Conservation (phyloP, 1,284 basidiomycete species). For the Irpex rosettiformis region DNA sequence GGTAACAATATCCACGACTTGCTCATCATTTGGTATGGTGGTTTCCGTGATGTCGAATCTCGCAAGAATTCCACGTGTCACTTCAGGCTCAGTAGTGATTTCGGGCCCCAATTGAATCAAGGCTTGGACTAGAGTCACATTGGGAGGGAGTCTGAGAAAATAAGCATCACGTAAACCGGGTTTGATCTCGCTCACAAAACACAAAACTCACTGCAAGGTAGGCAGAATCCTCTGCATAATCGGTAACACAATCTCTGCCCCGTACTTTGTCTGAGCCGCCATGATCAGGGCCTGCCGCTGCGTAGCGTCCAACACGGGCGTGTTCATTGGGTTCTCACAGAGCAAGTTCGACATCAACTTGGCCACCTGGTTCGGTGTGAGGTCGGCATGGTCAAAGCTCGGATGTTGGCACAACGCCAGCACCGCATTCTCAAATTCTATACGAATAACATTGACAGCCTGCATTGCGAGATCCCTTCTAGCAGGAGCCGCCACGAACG, state of each 20-base stretch:
- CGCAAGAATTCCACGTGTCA: slow-evolving; percentile 61
- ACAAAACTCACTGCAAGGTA: slow-evolving; percentile 53
- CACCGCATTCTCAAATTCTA: slow-evolving; percentile 75
- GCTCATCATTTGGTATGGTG: slow-evolving; percentile 64
- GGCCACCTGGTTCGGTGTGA: slow-evolving; percentile 68
- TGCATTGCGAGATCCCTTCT: slow-evolving; percentile 70
- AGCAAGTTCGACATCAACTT: slow-evolving; percentile 81
- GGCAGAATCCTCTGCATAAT: slow-evolving; percentile 56
- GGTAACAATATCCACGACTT: slow-evolving; percentile 63
- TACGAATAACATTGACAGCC: slow-evolving; percentile 62
- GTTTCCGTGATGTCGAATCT: slow-evolving; percentile 71
- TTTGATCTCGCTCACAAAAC: slow-evolving; percentile 41
- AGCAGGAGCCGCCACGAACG: slow-evolving; percentile 65
- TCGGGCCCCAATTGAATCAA: slow-evolving; percentile 75
- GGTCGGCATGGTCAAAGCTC: slow-evolving; percentile 76
- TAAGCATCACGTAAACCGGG: slow-evolving; percentile 26
- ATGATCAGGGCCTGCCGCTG: slow-evolving; percentile 72
- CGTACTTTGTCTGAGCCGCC: slow-evolving; percentile 74
- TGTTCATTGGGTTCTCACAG: slow-evolving; percentile 59
- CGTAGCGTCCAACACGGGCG: slow-evolving; percentile 62
- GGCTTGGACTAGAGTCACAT: slow-evolving; percentile 66
- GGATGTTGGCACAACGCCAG: slow-evolving; percentile 71
- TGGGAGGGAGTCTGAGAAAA: slow-evolving; percentile 53
- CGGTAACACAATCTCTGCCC: slow-evolving; percentile 49
- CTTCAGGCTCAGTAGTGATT: slow-evolving; percentile 68